Evolutionary conservation across 2,329 filamentous ascomycete species (phyloP), one percentile per base, ranked within the genome.

Genomic region (Orbilia quercus): DNA sequence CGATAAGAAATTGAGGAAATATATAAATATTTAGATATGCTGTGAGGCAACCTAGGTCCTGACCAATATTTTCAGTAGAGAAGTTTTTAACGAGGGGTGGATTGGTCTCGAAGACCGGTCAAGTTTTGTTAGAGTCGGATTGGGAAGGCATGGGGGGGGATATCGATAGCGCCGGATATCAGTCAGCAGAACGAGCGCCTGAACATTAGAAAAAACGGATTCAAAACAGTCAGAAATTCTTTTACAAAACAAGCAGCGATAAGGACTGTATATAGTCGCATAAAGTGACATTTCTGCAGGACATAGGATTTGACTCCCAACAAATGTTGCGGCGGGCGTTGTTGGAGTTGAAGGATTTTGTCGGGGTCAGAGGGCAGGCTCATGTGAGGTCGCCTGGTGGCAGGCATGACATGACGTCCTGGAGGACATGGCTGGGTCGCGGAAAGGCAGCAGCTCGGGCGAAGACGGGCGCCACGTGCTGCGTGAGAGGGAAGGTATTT

Each of bases 341-440:
- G 5, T 40, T 40, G 36, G 36, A 23, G 51, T 38, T 55, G 58
- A 71, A 64, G 66, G 57, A 64, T 71, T 71, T 58, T 58, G 38
- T 42, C 28, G 38, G 48, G 58, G 60, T 71, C 66, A 71, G 66
- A 70, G 34, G 66, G 66, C 31, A 57, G 51, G 66, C 66, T 71
- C 66, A 71, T 71, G 66, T 71, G 66, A 71, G 66, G 55, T 67
- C 44, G 40, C 50, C 42, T 11, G 18, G 36, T 25, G 40, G 66
- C 45, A 42, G 57, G 55, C 64, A 62, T 69, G 64, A 69, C 64
- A 54, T 69, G 63, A 66, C 53, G 45, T 53, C 53, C 28, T 20
- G 28, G 40, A 25, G 25, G 12, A 28, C 45, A 57, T 62, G 50
- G 40, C 44, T n/a, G 25, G 45, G 18, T 44, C 40, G 36, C 47